Conservation (phyloP, 2,329 filamentous ascomycete genomes). For the Microascus cirrosus region DNA sequence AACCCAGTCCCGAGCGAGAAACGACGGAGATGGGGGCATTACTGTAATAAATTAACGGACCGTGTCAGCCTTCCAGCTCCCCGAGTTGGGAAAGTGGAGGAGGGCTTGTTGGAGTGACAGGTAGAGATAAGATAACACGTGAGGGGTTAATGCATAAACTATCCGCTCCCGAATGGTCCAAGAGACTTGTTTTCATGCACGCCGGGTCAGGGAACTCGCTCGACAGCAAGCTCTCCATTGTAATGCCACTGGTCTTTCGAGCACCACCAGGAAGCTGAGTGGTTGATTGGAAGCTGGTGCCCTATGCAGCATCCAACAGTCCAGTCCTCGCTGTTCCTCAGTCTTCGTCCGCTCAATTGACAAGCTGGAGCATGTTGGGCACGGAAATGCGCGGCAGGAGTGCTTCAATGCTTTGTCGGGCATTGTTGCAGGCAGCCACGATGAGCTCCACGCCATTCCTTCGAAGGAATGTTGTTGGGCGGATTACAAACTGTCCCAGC, state of each 20-base stretch:
- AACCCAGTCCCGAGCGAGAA: neutral
- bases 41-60: neutral
- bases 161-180: neutral
- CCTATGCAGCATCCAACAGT: neutral
- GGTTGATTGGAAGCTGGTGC: neutral
- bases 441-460: neutral
- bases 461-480: neutral
- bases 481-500: neutral
- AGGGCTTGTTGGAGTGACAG: neutral
- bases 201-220: neutral
- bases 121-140: neutral
- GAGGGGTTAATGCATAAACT: neutral
- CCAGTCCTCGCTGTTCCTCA: neutral
- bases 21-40: neutral
- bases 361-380: neutral
- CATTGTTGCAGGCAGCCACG: neutral
- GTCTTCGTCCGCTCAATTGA: neutral
- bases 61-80: neutral
- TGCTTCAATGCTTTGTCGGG: neutral
- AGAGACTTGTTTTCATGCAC: neutral
- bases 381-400: neutral
- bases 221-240: neutral
- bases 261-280: neutral
- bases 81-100: neutral
- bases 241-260: neutral